Conservation (phyloP, 352 stramenopile species). For the Thraustotheca clavata region DNA sequence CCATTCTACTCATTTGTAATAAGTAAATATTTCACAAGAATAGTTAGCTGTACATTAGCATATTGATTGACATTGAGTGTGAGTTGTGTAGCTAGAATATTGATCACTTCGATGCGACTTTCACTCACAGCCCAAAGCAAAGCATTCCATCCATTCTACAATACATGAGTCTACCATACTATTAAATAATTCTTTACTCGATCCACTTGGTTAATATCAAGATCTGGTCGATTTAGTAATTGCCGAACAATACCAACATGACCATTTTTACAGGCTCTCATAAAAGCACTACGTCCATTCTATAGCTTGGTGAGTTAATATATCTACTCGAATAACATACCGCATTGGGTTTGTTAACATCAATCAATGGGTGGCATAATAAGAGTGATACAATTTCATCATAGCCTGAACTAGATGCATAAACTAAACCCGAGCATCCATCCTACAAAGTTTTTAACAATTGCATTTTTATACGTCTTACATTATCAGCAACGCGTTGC, state of each 20-base stretch:
- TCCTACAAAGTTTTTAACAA: neutral
- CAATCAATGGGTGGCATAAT: neutral
- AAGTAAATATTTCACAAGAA: neutral
- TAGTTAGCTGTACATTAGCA: neutral
- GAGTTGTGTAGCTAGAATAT: neutral
- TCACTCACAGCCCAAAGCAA: neutral
- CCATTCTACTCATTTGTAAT: neutral
- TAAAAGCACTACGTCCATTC: slow-evolving; percentile 5
- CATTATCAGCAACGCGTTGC: neutral
- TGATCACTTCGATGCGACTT: neutral
- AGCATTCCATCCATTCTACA: neutral
- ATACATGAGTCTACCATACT: neutral
- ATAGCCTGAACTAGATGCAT: neutral
- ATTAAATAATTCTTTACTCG: neutral
- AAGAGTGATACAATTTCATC: slow-evolving; percentile 4
- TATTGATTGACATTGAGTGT: neutral
- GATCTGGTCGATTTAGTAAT: neutral
- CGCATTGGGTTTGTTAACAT: slow-evolving; percentile 3
- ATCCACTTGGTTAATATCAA: slow-evolving; percentile 13
- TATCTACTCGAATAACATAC: neutral
- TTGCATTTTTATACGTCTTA: neutral
- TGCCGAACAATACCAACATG: neutral
- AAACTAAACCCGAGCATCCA: slow-evolving; percentile 7
- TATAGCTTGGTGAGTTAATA: neutral
- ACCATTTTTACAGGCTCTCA: slow-evolving; percentile 3